A percentile compares a stretch with the other conserved stretches of the same genome.
phyloP scores from a whole-genome alignment of 2,329 filamentous ascomycete genomes.

The Venturia oleaginea region DNA sequence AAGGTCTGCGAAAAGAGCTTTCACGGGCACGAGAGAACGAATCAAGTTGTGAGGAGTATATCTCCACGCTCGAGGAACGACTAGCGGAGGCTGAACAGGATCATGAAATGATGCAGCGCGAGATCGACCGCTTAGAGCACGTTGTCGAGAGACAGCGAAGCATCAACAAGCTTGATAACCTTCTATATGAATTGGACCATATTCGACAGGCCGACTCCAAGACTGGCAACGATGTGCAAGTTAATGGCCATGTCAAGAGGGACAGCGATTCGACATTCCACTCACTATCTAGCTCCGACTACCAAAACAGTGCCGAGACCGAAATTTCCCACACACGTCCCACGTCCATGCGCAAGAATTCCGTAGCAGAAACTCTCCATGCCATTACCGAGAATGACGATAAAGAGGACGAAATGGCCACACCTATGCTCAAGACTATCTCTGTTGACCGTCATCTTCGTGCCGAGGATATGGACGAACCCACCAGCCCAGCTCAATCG shows the following conservation, averaged over 20 bases:
- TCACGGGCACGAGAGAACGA: constrained; percentile 82
- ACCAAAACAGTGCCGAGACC: background rate
- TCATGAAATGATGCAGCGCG: constrained; percentile 90
- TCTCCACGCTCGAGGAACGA: constrained; percentile 90
- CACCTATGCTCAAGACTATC: constrained; percentile 10
- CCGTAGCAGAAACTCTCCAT: constrained; percentile 8
- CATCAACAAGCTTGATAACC: constrained; percentile 84
- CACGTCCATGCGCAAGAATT: background rate
- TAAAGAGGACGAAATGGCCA: constrained; percentile 12
- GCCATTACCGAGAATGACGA: constrained; percentile 9
- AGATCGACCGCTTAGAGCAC: constrained; percentile 88
- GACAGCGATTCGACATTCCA: constrained; percentile 21
- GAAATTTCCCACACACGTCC: background rate
- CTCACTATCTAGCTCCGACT: constrained; percentile 9
- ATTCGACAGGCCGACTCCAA: constrained; percentile 30
- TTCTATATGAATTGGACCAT: constrained; percentile 82
- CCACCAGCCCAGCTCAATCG: constrained; percentile 67
- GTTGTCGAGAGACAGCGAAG: constrained; percentile 92
- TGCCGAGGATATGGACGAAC: constrained; percentile 31
- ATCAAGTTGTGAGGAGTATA: constrained; percentile 86
- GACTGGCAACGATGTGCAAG: constrained; percentile 20
- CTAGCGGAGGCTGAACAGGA: constrained; percentile 95
- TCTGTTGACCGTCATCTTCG: constrained; percentile 2
- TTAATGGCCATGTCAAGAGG: constrained; percentile 28
- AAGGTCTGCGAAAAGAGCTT: constrained; percentile 86